phyloP scores from a whole-genome alignment of 2,329 filamentous ascomycete species.

The Fusarium staphyleae region DNA sequence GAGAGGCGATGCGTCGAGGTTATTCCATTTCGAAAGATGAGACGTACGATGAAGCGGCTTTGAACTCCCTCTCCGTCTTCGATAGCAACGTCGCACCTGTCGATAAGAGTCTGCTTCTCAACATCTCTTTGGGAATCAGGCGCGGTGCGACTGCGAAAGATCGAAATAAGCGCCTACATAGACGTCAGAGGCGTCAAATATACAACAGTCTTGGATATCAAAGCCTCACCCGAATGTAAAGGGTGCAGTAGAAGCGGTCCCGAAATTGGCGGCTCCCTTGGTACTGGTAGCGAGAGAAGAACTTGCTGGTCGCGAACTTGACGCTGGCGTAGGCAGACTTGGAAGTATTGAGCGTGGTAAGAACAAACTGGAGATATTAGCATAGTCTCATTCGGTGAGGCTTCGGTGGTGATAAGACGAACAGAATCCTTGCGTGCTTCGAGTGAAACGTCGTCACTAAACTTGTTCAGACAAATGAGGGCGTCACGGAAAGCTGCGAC shows the following conservation, averaged over 20 bases:
- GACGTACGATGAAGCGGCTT: constrained; percentile 77
- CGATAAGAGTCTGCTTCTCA: constrained; percentile 73
- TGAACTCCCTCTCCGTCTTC: constrained; percentile 74
- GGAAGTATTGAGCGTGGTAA: constrained; percentile 80
- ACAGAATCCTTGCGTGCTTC: constrained; percentile 75
- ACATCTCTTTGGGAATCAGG: constrained; percentile 63
- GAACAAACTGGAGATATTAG: constrained; percentile 61
- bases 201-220: background rate
- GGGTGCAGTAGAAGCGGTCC: constrained; percentile 74
- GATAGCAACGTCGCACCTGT: constrained; percentile 76
- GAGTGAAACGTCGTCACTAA: constrained; percentile 79
- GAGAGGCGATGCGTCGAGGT: constrained; percentile 79
- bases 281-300: constrained; percentile 77
- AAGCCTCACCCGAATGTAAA: constrained; percentile 70
- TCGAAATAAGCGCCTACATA: constrained; percentile 68
- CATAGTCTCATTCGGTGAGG: too few species aligned
- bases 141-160: constrained; percentile 72
- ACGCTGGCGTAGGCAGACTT: constrained; percentile 82
- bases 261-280: constrained; percentile 58
- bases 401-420: constrained; percentile 16
- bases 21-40: constrained; percentile 77
- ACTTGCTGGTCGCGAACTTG: constrained; percentile 69
- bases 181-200: background rate
- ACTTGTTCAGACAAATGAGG: constrained; percentile 77
- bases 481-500: constrained; percentile 75